Evolutionary conservation across 176 grass and related monocot genomes (phyloP), one percentile per base, ranked within the genome.

Genomic region (Cenchrus fungigraminus): DNA sequence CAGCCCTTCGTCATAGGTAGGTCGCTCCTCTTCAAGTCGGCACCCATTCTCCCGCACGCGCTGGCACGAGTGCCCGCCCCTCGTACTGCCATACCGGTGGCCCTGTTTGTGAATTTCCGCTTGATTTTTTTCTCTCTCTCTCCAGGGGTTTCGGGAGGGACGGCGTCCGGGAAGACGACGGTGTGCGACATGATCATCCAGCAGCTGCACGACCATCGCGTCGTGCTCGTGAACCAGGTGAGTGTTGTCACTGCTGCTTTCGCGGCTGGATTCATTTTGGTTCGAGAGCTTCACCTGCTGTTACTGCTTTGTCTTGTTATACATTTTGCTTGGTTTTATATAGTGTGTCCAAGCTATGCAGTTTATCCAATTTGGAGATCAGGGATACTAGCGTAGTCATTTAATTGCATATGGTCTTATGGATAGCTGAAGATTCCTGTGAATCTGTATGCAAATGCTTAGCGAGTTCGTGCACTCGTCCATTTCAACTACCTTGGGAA

Each of bases 101-200:
- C 0, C 44, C 32, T 50, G 2, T 19, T 5, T 74, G 49, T 50
- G 67, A 20, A 10, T 55, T 51, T 44, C 43, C 1, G 62, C 1
- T 46, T 49, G 59, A 25, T 0, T 20, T 79, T 37, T 65, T 65
- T 28, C 32, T 65, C 4, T 82, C 8, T 40, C 4, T 40, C 37
- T 77, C 53, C n/a, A 99, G 97, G 94, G 74, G 91, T 99, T 47
- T 99, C 81, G 25, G 97, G 94, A 7, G 97, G 94, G 84, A 99
- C 97, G 73, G 97, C 94, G 49, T 99, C 94, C 9, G 97, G 97
- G 79, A 99, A 99, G 93, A 99, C 97, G 54, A 99, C 97, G 40
- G 94, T 99, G 43, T 99, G 97, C 80, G 97, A 99, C 87, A 99
- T 94, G 97, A 99, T 99, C 88, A 99, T 99, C 83, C 97, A 99